Conservation (phyloP, 768 basidiomycete species). For the Mycena capillaripes region DNA sequence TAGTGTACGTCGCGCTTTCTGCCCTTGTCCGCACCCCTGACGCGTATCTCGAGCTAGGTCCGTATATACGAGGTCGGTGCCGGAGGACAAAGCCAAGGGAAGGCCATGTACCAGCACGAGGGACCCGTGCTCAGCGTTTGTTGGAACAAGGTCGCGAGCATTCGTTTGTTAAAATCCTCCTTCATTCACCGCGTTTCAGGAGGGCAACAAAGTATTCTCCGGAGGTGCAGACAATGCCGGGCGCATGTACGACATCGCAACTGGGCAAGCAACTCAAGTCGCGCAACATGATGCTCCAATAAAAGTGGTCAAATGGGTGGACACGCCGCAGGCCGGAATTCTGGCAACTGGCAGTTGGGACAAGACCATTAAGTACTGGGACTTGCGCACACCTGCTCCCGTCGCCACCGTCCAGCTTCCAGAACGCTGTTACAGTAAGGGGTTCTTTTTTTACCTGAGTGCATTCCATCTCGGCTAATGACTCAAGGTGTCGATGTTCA, state of each 20-base stretch:
- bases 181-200: slow-evolving; percentile 58
- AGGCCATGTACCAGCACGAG: slow-evolving; percentile 92
- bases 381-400: slow-evolving; percentile 82
- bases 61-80: slow-evolving; percentile 92
- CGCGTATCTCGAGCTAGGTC: slow-evolving; percentile 67
- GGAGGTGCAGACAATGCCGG: slow-evolving; percentile 96
- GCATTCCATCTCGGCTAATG: not conserved
- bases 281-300: slow-evolving; percentile 94
- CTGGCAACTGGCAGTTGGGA: slow-evolving; percentile 98
- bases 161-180: not conserved
- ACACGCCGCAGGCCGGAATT: slow-evolving; percentile 80
- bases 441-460: not conserved
- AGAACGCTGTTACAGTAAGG: slow-evolving; percentile 85
- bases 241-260: slow-evolving; percentile 92
- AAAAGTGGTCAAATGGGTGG: slow-evolving; percentile 85
- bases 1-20: slow-evolving; percentile 67
- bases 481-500: slow-evolving; percentile 71
- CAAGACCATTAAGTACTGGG: slow-evolving; percentile 99
- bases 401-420: slow-evolving; percentile 87
- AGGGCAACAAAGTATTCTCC: slow-evolving; percentile 92
- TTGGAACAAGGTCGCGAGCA: slow-evolving; percentile 86
- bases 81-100: slow-evolving; percentile 85
- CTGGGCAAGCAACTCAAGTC: slow-evolving; percentile 85
- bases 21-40: slow-evolving; percentile 22
- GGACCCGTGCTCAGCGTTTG: slow-evolving; percentile 90